These are phyloP conservation scores for Fusarium austroafricanum DNA, from an alignment of 2,329 filamentous ascomycete genomes.

Conservation along the genomic window DNA sequence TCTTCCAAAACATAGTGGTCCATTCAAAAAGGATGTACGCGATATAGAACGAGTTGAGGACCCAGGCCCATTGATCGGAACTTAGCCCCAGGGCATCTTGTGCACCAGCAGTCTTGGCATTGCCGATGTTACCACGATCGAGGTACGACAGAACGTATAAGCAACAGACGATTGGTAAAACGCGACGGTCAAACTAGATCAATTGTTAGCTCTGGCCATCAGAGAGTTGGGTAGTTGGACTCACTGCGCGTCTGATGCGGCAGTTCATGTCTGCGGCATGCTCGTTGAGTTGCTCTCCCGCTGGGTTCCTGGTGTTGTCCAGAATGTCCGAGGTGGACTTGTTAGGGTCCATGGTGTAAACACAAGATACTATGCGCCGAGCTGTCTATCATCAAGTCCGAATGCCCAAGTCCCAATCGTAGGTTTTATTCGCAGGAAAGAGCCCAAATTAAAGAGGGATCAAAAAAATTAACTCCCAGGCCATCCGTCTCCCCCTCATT, in stretches of 20 bases:
- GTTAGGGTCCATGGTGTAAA: too few species aligned
- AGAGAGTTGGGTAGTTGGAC: fast-evolving
- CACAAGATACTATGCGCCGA: too few species aligned
- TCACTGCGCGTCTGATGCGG: neutral
- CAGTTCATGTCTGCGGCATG: neutral
- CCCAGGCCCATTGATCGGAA: conserved; percentile 35
- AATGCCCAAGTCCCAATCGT: too few species aligned
- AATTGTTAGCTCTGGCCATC: fast-evolving
- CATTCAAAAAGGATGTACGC: conserved; percentile 36
- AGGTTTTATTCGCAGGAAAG: too few species aligned
- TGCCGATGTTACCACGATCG: conserved; percentile 39
- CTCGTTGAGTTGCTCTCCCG: too few species aligned
- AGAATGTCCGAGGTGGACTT: too few species aligned
- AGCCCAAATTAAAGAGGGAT: too few species aligned
- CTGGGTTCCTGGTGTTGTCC: too few species aligned
- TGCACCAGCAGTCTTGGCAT: conserved; percentile 34
- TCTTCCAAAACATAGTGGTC: conserved; percentile 39
- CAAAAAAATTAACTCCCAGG: too few species aligned
- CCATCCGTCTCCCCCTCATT: too few species aligned
- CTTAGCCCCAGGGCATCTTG: conserved; percentile 24
- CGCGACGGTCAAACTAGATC: conserved; percentile 25
- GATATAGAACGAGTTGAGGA: conserved; percentile 39
- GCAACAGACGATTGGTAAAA: conserved; percentile 36
- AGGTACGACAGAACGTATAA: conserved; percentile 39
- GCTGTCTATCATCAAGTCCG: too few species aligned